Percentiles rank a stretch among this genome's conserved stretches.
Conservation (phyloP, 1,284 basidiomycete genomes). For the Rhodotorula mucilaginosa region DNA sequence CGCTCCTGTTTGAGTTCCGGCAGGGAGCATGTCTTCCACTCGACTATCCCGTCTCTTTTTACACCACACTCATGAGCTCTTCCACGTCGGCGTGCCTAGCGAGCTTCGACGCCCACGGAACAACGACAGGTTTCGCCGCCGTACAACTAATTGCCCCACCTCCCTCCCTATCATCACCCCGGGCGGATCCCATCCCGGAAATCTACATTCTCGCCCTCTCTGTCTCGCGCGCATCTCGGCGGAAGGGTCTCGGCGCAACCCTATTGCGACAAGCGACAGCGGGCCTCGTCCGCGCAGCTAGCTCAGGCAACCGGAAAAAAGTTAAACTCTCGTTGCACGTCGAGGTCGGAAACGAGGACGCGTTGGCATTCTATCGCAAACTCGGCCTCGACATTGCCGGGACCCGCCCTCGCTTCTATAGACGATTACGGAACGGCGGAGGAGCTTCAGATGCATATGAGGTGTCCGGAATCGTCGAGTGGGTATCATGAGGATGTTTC, state of each 20-base stretch:
- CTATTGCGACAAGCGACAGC: neutral
- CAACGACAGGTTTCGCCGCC: conserved; percentile 10
- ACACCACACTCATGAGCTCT: conserved; percentile 20
- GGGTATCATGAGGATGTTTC: neutral
- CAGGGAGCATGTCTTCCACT: conserved; percentile 22
- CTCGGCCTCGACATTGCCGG: conserved; percentile 3
- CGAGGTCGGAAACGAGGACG: conserved; percentile 8
- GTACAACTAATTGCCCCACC: conserved; percentile 6
- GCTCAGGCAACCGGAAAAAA: neutral
- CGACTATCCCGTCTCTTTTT: conserved; percentile 17
- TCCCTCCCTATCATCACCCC: neutral
- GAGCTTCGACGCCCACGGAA: neutral
- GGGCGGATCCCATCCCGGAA: neutral
- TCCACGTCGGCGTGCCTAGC: conserved; percentile 20
- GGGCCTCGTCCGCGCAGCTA: conserved; percentile 4
- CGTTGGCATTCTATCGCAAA: conserved; percentile 4
- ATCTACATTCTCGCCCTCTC: conserved; percentile 27
- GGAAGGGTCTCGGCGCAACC: conserved; percentile 5
- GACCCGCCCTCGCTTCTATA: conserved; percentile 6
- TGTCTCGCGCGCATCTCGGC: conserved; percentile 1
- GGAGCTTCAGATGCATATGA: conserved; percentile 9
- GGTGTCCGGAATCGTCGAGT: conserved; percentile 14
- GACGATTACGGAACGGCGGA: conserved; percentile 5
- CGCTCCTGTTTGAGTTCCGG: neutral
- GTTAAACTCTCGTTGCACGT: conserved; percentile 12